A percentile compares a stretch with the other conserved stretches of the same genome.
Conservation (phyloP, 495 filamentous ascomycete species). For the Podospora fimiseda region DNA sequence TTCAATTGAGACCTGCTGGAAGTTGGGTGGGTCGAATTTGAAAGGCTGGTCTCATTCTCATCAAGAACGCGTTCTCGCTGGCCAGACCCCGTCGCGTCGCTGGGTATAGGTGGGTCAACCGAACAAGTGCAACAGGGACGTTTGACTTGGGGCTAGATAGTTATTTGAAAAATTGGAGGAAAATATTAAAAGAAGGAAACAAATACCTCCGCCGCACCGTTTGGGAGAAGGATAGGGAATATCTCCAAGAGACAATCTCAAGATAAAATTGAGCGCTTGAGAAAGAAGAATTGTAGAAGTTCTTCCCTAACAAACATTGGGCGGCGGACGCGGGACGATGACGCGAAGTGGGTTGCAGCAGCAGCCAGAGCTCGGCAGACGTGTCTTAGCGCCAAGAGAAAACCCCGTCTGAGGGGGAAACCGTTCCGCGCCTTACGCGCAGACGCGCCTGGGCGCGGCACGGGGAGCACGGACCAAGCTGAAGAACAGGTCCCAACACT, state of each 20-base stretch:
- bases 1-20: conserved; percentile 9
- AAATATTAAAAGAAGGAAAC: too few relatives aligned
- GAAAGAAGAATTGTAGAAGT: background rate
- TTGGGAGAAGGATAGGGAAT: too few relatives aligned
- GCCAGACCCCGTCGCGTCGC: conserved; percentile 20
- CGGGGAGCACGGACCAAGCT: background rate
- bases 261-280: too few relatives aligned
- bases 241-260: too few relatives aligned
- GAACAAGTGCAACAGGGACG: background rate
- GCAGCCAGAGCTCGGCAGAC: background rate
- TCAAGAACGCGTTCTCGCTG: conserved; percentile 22
- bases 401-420: too few relatives aligned
- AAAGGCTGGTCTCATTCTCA: conserved; percentile 31
- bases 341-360: conserved; percentile 3
- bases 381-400: background rate
- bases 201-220: too few relatives aligned
- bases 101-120: conserved; percentile 16
- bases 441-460: background rate
- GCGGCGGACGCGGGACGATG: conserved; percentile 1
- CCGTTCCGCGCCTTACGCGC: background rate
- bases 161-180: too few relatives aligned
- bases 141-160: too few relatives aligned
- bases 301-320: background rate
- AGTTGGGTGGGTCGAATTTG: conserved; percentile 19
- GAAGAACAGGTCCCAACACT: background rate